Evolutionary conservation across 768 basidiomycete species (phyloP).

Genomic region (Clavulina sp.): DNA sequence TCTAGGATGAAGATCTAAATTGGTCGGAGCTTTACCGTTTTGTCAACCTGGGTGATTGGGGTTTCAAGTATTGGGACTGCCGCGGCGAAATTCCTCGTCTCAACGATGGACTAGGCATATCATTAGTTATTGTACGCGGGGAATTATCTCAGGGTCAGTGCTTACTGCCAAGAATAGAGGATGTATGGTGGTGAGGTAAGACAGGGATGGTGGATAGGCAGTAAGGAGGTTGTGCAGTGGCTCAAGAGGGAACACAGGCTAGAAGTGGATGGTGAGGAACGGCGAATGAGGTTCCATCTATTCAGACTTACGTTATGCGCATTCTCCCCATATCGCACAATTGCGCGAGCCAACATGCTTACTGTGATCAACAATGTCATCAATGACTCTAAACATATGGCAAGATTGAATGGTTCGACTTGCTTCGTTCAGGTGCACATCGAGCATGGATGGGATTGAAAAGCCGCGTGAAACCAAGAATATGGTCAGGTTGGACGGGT

Average conservation of each 20-base stretch:
- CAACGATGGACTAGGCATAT: constrained; percentile 35
- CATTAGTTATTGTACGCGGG: neutral
- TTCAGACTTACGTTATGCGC: constrained; percentile 32
- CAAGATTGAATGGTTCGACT: constrained; percentile 4
- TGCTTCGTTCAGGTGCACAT: constrained; percentile 51
- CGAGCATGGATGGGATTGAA: constrained; percentile 50
- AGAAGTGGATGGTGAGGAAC: neutral
- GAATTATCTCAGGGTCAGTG: constrained; percentile 15
- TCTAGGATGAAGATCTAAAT: neutral
- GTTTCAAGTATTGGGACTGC: constrained; percentile 43
- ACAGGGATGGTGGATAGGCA: constrained; percentile 39
- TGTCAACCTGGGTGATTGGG: constrained; percentile 54
- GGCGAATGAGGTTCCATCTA: neutral
- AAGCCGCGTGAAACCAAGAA: constrained; percentile 40
- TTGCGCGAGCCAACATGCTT: constrained; percentile 45
- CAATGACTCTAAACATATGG: constrained; percentile 7
- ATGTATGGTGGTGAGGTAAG: constrained; percentile 55
- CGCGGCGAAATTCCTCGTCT: constrained; percentile 31
- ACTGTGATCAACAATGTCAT: constrained; percentile 25
- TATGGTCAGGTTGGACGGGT: constrained; percentile 25
- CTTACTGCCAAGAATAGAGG: constrained; percentile 44
- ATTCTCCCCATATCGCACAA: constrained; percentile 31
- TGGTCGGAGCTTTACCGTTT: constrained; percentile 9
- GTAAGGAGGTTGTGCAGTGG: constrained; percentile 42
- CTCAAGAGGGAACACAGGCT: constrained; percentile 32